Base-by-base conservation (phyloP, 805 yeast genomes). In the Hanseniaspora lindneri region DNA sequence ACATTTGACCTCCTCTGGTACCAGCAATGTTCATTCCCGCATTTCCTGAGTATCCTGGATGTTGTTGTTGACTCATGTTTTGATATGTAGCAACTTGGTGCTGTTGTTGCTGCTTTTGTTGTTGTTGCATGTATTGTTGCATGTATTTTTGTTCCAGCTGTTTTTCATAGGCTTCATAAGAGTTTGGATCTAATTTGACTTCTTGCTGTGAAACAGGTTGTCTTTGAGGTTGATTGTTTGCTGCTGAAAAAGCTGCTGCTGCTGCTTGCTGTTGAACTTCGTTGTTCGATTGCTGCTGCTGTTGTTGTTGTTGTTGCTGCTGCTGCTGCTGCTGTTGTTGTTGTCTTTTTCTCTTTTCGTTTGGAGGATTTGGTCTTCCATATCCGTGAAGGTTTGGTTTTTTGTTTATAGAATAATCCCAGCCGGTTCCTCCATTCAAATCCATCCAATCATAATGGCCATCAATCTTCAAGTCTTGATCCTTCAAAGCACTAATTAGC, bases 381-480 rank as follows among this genome's bases (percentile, higher is more conserved):
- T 88, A 88, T 37, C 97, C 97, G 65, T 88, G 96, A 54, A 88
- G 68, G 60, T 88, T 88, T 48, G 96, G 94, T 65, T 88, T 88
- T 63, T 86, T 87, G 66, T 87, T 87, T 54, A 82, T 77, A 17
- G 83, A 70, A 27, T 84, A 75, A 66, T 92, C 97, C 95, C 96
- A 89, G 47, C 97, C 97, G 63, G 80, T 79, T 52, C 97, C 97
- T 50, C 83, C 85, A 63, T 92, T 92, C 56, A 92, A 72, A 58
- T 82, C 83, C 95, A 87, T 85, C 98, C 98, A 92, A 69, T 92
- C 98, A 66, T 87, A 92, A 59, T 84, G 88, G 40, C 84, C 94
- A 66, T 92, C 96, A 44, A 79, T 82, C 32, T 64, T 64, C 53
- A 79, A 84, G 43, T 79, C 82, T 46, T 80, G 71, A 29, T 81